Percentiles rank a stretch among this genome's conserved stretches.
These are phyloP conservation scores for Garcia nutans DNA, from an alignment of 345 rosid species.

Conservation along the genomic window DNA sequence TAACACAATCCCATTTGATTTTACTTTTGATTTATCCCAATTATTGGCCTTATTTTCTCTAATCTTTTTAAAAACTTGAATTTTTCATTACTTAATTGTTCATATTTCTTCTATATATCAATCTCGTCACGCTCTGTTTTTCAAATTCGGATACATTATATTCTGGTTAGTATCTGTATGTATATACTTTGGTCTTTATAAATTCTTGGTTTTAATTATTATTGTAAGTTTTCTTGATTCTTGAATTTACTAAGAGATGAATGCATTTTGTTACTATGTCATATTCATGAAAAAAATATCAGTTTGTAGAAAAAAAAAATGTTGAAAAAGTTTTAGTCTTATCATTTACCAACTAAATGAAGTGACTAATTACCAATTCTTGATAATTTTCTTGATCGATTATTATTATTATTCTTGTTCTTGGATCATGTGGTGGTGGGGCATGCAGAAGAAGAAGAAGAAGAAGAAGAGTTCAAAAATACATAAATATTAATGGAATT, in stretches of 20 bases:
- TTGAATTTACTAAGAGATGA: not conserved
- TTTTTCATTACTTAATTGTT: not conserved
- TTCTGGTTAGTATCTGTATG: not conserved
- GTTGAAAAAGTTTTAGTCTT: not conserved
- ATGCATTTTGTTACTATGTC: constrained; percentile 15
- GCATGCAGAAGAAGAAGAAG: too few species aligned
- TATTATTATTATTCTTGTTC: not conserved
- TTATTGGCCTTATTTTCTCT: not conserved
- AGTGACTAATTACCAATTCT: not conserved
- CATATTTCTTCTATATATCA: not conserved
- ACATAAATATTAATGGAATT: not conserved
- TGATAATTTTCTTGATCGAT: not conserved
- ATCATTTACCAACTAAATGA: not conserved
- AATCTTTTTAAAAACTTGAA: not conserved
- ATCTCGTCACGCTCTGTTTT: not conserved
- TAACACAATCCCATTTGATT: constrained; percentile 25
- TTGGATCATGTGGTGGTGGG: too few species aligned
- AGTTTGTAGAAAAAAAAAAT: constrained; percentile 1
- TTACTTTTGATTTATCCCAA: constrained; percentile 1
- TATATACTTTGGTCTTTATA: too few species aligned
- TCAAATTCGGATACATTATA: not conserved
- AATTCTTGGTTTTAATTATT: too few species aligned
- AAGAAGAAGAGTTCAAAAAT: too few species aligned
- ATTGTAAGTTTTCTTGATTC: too few species aligned
- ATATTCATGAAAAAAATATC: not conserved